Evolutionary conservation across 805 yeast genomes (phyloP).

Genomic region (Jamesozyma gamospora): DNA sequence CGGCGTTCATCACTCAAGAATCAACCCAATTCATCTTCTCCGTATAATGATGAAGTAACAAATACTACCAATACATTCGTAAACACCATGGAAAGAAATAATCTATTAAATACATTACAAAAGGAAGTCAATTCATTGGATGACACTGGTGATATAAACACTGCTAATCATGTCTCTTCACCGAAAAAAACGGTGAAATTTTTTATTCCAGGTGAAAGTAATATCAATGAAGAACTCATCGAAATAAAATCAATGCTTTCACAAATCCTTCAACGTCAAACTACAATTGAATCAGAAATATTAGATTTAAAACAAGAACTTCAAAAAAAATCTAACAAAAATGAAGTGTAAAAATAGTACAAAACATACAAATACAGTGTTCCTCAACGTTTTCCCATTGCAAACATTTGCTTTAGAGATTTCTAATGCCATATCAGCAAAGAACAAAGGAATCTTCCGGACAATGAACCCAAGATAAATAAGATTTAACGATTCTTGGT

Average conservation of each 20-base stretch:
- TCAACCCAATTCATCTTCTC: background rate
- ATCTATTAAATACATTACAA: slow-evolving; percentile 11
- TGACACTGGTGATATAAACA: background rate
- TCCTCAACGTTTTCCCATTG: too few relatives aligned
- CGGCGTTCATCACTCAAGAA: too few relatives aligned
- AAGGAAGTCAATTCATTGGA: slow-evolving; percentile 2
- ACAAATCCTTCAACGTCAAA: slow-evolving; percentile 11
- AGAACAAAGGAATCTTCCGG: too few relatives aligned
- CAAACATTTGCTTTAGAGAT: too few relatives aligned
- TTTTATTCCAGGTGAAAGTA: slow-evolving; percentile 11
- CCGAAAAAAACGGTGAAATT: slow-evolving; percentile 26
- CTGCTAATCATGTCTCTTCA: background rate
- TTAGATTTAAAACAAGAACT: background rate
- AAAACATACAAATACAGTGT: too few relatives aligned
- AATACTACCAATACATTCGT: background rate
- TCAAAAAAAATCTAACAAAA: background rate
- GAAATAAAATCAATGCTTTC: slow-evolving; percentile 8
- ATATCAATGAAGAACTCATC: slow-evolving; percentile 5
- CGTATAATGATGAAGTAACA: background rate
- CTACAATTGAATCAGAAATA: slow-evolving; percentile 7
- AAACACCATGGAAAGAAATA: slow-evolving; percentile 5
- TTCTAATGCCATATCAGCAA: too few relatives aligned
- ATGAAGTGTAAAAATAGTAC: too few relatives aligned
- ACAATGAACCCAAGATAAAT: too few relatives aligned
- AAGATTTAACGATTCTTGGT: too few relatives aligned